Base-by-base conservation (phyloP, 495 filamentous ascomycete genomes). In the Oidiodendron maius region DNA sequence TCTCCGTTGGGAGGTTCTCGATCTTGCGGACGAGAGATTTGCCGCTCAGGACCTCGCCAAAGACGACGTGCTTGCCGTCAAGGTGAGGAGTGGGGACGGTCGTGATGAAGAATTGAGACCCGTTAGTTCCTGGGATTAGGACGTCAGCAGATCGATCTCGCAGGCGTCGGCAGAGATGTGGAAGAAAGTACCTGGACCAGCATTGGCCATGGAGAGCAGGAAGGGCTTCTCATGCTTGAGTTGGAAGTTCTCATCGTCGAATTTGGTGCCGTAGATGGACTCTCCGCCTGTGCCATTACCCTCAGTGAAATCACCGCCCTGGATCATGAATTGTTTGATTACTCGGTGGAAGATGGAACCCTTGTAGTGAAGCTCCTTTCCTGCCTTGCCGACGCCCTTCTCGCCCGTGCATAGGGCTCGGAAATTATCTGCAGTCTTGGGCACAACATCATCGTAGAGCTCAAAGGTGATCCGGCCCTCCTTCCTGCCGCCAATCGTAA, bases 291-390 rank as follows among this genome's bases (percentile, higher is more conserved):
- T 97, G 46, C 93, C 88, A 65, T 99, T 91, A 64, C 82, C 82
- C 51, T 80, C 83, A 51, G 93, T 99, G 76, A 97, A 99, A 71
- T 99, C 93, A 69, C 93, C 93, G 60, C 93, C 93, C 71, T 99
- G 93, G 66, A 96, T 87, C 93, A 99, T 99, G 77, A 99, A 99
- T 52, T 84, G 68, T 67, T 95, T 95, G 73, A 99, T 99, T 57
- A 99, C 81, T 50, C 93, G 87, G 76, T 99, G 93, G 82, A 99
- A 99, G 50, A 51, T 63, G 46, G 86, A 91, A 61, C 84, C 88
- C 70, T 93, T 89, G 83, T 89, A 99, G 66, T 83, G 84, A 49
- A 99, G 75, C 32, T 83, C 86, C 71, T 94, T 91, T 63, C 90
- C 90, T 47, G 78, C 68, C 57, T 84, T 89, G 41, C 89, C 88